Conservation (phyloP, 2,329 filamentous ascomycete genomes). For the Raffaelea deltoideospora region DNA sequence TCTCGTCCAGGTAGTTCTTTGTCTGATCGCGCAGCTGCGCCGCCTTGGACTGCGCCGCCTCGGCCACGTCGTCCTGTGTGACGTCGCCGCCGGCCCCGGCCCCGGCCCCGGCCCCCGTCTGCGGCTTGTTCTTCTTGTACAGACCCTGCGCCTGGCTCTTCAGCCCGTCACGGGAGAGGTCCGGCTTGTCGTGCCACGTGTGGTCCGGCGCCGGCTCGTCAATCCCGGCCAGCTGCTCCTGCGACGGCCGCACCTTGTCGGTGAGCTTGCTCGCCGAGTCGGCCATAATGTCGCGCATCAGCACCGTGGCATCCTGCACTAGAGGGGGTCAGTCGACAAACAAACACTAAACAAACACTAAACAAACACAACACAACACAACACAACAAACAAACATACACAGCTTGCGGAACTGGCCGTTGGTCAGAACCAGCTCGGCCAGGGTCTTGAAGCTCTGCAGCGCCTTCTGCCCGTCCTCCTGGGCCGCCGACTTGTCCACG, state of each 20-base stretch:
- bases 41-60: conserved; percentile 24
- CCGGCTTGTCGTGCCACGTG: conserved; percentile 79
- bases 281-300: conserved; percentile 80
- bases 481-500: conserved; percentile 58
- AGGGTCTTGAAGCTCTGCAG: conserved; percentile 76
- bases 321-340: conserved; percentile 7
- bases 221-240: conserved; percentile 62
- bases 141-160: conserved; percentile 52
- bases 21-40: conserved; percentile 26
- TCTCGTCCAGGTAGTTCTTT: conserved; percentile 65
- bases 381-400: conserved; percentile 34
- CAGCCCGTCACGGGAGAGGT: conserved; percentile 54
- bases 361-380: neutral
- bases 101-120: conserved; percentile 33
- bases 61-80: conserved; percentile 31
- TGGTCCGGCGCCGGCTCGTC: conserved; percentile 81
- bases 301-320: conserved; percentile 64
- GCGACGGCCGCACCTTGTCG: conserved; percentile 56
- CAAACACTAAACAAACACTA: too few species aligned
- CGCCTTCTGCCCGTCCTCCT: conserved; percentile 71
- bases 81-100: conserved; percentile 39
- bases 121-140: conserved; percentile 34
- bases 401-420: conserved; percentile 90
- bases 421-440: conserved; percentile 80
- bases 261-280: conserved; percentile 77